These are phyloP conservation scores for Stropharia rugosoannulata DNA, from an alignment of 768 basidiomycete species.

Conservation along the genomic window DNA sequence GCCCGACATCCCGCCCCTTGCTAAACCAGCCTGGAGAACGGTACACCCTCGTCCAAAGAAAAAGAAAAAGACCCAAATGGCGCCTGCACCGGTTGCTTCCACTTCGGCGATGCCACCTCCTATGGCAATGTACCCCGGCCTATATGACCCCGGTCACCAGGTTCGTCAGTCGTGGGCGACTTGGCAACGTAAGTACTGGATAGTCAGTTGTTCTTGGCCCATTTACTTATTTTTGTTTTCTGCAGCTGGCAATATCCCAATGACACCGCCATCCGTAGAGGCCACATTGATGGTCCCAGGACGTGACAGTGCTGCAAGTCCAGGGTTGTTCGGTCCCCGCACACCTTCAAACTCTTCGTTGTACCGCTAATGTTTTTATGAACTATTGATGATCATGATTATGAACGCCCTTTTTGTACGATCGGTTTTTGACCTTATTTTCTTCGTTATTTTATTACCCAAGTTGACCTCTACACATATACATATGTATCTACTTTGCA, in stretches of 20 bases:
- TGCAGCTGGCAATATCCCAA: slow-evolving; percentile 53
- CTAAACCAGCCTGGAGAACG: slow-evolving; percentile 64
- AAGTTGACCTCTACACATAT: no score
- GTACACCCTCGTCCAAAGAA: slow-evolving; percentile 45
- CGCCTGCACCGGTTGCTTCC: slow-evolving; percentile 27
- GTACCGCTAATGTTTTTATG: slow-evolving; percentile 6
- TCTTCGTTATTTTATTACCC: no score
- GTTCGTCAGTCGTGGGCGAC: slow-evolving; percentile 53
- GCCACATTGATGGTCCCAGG: slow-evolving; percentile 63
- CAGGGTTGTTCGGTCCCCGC: slow-evolving; percentile 73
- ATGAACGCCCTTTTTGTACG: no score
- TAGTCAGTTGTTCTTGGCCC: neutral
- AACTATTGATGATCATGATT: neutral
- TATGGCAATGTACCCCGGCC: slow-evolving; percentile 9
- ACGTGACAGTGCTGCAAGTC: slow-evolving; percentile 35
- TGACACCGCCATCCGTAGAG: slow-evolving; percentile 61
- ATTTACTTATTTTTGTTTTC: slow-evolving; percentile 6
- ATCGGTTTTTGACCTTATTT: no score
- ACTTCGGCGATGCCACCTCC: slow-evolving; percentile 22
- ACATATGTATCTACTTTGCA: no score
- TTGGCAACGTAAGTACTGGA: slow-evolving; percentile 61
- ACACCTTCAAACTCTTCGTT: slow-evolving; percentile 21
- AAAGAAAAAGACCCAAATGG: slow-evolving; percentile 38
- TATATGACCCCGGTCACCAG: slow-evolving; percentile 41
- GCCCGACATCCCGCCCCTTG: slow-evolving; percentile 39